Base-by-base conservation (phyloP, 768 basidiomycete species). In the Imleria badia region DNA sequence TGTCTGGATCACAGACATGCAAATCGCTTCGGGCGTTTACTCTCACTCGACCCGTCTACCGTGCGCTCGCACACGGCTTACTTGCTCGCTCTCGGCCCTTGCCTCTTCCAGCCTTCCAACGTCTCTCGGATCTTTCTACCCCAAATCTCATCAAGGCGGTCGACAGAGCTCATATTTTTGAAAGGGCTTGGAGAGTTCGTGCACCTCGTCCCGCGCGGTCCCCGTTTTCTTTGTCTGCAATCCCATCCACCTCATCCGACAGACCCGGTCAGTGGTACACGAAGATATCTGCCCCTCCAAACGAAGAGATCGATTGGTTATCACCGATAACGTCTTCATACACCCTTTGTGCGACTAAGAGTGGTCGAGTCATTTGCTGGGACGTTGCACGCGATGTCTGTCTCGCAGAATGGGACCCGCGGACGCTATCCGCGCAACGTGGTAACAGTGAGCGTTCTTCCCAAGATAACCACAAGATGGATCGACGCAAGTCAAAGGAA, bases 321-420 rank as follows among this genome's bases (percentile, higher is more conserved):
- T 86, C 86, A 3, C 86, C 87, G 17, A 87, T 89, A 60, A 88
- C 87, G 2, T 85, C 85, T 6, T 84, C 80, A 35, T 89, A 89
- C 62, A 87, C 82, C 5, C 79, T 89, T n/a, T 89, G 86, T 60
- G 84, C 86, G 1, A 89, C 87, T 0, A 87, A 87, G 72, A 83
- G 80, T 45, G 87, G 87, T 6, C 85, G 84, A 61, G 85, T 89
- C 19, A 82, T 89, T 15, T 89, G 87, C 60, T 89, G 87, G 87
- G 86, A 89, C 54, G 81, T 89, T 14, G 80, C 81, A 48, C 75
- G 76, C 4, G 83, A 88, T 46, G 64, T 67, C 15, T 82, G 81
- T 55, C 74, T 88, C 4, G 85, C 84, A 0, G 83, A 87, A 54
- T 89, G 87, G 87, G 81, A 82, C 47, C 86, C 85, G 2, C 63